Evolutionary conservation across 352 stramenopile species (phyloP).

Genomic region (Aphanomyces euteiches): DNA sequence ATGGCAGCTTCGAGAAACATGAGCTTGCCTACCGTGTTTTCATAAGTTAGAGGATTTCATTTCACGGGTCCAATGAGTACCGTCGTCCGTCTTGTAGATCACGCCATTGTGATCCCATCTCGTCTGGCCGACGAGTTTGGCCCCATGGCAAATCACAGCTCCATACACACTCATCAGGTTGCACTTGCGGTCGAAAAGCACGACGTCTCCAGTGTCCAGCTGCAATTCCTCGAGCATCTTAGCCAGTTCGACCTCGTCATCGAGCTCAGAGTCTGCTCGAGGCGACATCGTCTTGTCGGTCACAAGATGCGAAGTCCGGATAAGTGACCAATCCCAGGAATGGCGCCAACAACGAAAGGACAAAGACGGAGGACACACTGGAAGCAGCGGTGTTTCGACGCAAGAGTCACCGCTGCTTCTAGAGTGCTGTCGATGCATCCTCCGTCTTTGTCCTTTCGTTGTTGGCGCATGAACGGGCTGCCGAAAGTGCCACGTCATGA

Average conservation of each 20-base stretch:
- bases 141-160: conserved; percentile 64
- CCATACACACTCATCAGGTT: conserved; percentile 72
- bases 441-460: too few relatives aligned
- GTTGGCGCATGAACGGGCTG: too few relatives aligned
- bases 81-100: conserved; percentile 36
- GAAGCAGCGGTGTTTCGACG: too few relatives aligned
- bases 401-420: too few relatives aligned
- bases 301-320: too few relatives aligned
- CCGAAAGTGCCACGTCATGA: too few relatives aligned
- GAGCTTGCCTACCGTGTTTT: conserved; percentile 39
- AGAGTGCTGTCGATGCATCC: too few relatives aligned
- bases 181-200: conserved; percentile 81
- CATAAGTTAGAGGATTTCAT: neutral
- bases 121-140: conserved; percentile 78
- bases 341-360: too few relatives aligned
- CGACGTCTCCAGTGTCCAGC: conserved; percentile 71
- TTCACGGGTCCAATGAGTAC: neutral
- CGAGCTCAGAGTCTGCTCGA: neutral
- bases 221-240: conserved; percentile 28
- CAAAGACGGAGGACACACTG: too few relatives aligned
- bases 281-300: neutral
- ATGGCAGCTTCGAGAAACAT: conserved; percentile 72
- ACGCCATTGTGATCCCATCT: conserved; percentile 86
- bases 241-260: conserved; percentile 18
- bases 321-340: too few relatives aligned